Percentiles rank a stretch among this genome's conserved stretches.
phyloP scores from a whole-genome alignment of 2,329 filamentous ascomycete genomes.

The Blastomyces parvus region DNA sequence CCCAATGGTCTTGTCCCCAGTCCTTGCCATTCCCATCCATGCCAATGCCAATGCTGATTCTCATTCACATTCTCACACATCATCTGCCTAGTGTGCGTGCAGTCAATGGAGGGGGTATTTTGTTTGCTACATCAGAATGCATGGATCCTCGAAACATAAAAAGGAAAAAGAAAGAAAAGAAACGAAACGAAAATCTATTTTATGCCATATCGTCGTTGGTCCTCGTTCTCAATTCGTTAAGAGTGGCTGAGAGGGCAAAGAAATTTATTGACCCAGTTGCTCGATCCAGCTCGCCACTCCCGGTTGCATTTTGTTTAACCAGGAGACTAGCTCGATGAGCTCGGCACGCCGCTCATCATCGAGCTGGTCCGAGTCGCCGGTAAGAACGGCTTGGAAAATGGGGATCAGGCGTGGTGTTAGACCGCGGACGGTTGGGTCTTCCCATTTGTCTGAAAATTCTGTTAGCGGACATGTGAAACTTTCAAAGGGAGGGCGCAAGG shows the following conservation, averaged over 20 bases:
- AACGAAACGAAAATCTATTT: neutral
- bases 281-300: conserved; percentile 31
- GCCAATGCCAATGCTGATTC: neutral
- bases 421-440: conserved; percentile 37
- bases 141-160: neutral
- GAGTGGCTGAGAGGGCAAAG: neutral
- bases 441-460: conserved; percentile 33
- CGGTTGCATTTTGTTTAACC: conserved; percentile 38
- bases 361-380: conserved; percentile 37
- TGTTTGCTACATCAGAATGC: neutral
- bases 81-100: neutral
- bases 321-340: conserved; percentile 40
- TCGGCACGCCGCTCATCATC: conserved; percentile 40
- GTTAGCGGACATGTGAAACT: conserved; percentile 14
- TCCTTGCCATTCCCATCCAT: neutral
- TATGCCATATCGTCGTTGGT: neutral
- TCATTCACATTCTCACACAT: neutral
- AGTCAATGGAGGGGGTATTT: neutral
- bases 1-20: neutral
- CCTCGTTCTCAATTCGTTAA: neutral
- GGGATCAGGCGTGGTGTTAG: conserved; percentile 40
- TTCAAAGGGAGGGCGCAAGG: neutral
- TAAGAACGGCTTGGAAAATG: conserved; percentile 40
- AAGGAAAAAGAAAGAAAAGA: neutral
- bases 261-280: conserved; percentile 13